These are phyloP conservation scores for Parietaria judaica DNA, from an alignment of 306 rosid species.

Conservation along the genomic window DNA sequence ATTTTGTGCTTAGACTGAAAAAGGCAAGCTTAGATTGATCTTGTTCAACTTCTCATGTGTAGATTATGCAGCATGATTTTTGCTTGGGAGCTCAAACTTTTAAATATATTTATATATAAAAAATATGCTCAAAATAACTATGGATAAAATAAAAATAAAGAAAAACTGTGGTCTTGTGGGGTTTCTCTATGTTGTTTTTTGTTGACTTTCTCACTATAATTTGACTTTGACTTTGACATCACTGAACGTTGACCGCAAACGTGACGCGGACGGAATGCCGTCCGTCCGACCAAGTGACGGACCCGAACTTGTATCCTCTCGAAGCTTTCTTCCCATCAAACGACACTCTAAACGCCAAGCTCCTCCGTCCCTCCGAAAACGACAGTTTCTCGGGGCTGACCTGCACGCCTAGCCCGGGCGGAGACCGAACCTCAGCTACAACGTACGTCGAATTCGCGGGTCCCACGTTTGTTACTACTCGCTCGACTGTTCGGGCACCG, in stretches of 20 bases:
- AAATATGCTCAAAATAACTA: too few species aligned
- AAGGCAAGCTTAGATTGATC: too few species aligned
- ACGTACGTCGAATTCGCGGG: conserved; percentile 47
- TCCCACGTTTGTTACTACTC: conserved; percentile 83
- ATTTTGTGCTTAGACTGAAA: too few species aligned
- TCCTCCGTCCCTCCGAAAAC: conserved; percentile 39
- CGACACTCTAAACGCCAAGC: conserved; percentile 44
- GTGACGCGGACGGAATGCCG: conserved; percentile 55
- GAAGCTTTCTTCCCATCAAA: conserved; percentile 52
- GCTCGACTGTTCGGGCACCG: conserved; percentile 35
- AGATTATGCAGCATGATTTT: too few species aligned
- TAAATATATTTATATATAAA: too few species aligned
- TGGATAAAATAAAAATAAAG: neutral
- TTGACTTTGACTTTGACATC: neutral
- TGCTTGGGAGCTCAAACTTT: too few species aligned
- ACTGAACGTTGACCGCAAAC: conserved; percentile 60
- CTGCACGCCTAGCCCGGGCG: conserved; percentile 51
- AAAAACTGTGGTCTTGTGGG: too few species aligned
- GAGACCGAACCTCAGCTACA: conserved; percentile 49
- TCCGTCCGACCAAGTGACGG: conserved; percentile 71
- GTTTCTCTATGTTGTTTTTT: neutral
- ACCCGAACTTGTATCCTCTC: conserved; percentile 74
- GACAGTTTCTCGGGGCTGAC: conserved; percentile 54
- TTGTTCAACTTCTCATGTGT: too few species aligned
- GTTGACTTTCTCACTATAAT: neutral